These are phyloP conservation scores for Ruellia speciosa DNA, from an alignment of 305 asterid genomes.

Conservation along the genomic window DNA sequence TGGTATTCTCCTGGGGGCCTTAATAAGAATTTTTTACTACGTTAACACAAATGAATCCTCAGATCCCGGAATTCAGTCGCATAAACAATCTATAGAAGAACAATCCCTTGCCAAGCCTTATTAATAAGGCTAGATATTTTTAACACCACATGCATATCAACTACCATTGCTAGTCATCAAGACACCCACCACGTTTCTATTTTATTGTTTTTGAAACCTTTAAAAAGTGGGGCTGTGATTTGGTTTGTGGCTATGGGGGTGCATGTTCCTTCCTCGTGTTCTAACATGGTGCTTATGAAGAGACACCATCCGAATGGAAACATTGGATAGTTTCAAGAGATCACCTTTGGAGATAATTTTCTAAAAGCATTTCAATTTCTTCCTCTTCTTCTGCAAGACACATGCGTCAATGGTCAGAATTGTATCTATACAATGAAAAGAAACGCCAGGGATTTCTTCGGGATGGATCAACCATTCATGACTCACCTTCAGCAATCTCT, in stretches of 20 bases:
- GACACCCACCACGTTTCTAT: not conserved
- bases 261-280: slow-evolving; percentile 7
- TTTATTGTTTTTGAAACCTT: not conserved
- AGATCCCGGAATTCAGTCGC: not conserved
- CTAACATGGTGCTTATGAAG: slow-evolving; percentile 4
- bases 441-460: slow-evolving; percentile 8
- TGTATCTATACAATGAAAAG: slow-evolving; percentile 5
- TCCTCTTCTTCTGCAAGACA: slow-evolving; percentile 86
- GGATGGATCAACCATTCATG: slow-evolving; percentile 11
- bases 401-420: slow-evolving; percentile 18
- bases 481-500: slow-evolving; percentile 84
- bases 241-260: slow-evolving; percentile 2
- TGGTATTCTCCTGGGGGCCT: not conserved
- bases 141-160: not conserved
- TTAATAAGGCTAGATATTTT: not conserved
- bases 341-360: slow-evolving; percentile 93
- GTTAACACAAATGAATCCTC: not conserved
- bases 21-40: not conserved
- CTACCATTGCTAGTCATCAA: not conserved
- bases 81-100: not conserved
- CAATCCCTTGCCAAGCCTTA: not conserved
- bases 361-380: slow-evolving; percentile 98
- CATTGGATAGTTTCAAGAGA: slow-evolving; percentile 17
- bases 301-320: slow-evolving; percentile 10
- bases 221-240: not conserved